These are phyloP conservation scores for Bonia amplexicaulis DNA, from an alignment of 176 grass and related monocot species.

Conservation along the genomic window DNA sequence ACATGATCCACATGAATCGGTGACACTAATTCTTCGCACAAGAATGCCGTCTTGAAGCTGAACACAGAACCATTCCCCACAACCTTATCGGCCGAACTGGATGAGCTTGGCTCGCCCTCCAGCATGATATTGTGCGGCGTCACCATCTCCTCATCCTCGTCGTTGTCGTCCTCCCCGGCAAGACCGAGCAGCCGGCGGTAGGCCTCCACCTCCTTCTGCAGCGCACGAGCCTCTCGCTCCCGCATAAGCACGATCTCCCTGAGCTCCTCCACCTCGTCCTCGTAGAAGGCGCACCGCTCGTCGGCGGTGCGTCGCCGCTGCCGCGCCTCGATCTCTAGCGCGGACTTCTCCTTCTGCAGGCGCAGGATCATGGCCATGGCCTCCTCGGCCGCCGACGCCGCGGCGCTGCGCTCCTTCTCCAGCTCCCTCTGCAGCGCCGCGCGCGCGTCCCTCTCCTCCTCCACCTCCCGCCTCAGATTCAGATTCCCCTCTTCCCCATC, in stretches of 20 bases:
- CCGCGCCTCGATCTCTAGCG: conserved; percentile 63
- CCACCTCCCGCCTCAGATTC: conserved; percentile 35
- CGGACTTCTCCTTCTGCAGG: conserved; percentile 86
- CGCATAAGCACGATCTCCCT: conserved; percentile 70
- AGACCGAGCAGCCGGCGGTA: conserved; percentile 51
- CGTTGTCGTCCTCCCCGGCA: neutral
- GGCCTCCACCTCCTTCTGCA: conserved; percentile 68
- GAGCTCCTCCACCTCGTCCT: conserved; percentile 76
- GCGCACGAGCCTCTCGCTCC: conserved; percentile 55
- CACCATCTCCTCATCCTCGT: conserved; percentile 21
- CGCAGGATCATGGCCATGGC: conserved; percentile 97
- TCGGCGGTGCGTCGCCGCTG: conserved; percentile 62
- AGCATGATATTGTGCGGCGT: conserved; percentile 3
- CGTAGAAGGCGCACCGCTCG: conserved; percentile 70
- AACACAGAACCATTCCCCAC: neutral
- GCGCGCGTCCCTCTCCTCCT: conserved; percentile 31
- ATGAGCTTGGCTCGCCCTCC: conserved; percentile 35
- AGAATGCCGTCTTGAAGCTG: conserved; percentile 2
- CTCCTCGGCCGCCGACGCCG: conserved; percentile 72
- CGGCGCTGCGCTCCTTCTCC: conserved; percentile 82
- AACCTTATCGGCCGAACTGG: neutral
- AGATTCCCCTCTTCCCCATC: neutral
- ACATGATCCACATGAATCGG: neutral
- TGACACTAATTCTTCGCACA: neutral
- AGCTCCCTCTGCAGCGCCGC: conserved; percentile 57